These are phyloP conservation scores for Yarrowia yakushimensis DNA, from an alignment of 805 yeast genomes.

Conservation along the genomic window DNA sequence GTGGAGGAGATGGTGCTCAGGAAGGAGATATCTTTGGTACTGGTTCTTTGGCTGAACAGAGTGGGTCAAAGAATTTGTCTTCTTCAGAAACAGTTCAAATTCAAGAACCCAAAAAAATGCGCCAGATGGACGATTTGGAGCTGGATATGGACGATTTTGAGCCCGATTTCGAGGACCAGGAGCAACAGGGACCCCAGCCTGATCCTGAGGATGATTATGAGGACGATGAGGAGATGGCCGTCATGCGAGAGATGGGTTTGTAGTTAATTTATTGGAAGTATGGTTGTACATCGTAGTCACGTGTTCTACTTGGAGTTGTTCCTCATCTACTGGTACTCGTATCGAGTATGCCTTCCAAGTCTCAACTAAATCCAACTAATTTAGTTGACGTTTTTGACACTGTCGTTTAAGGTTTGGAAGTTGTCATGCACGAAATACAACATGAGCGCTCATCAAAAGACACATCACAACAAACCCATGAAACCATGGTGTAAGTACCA, in stretches of 20 bases:
- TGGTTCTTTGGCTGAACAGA: background rate
- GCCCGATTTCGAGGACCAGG: background rate
- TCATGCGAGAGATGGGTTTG: constrained; percentile 7
- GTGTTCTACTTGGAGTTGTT: too few relatives aligned
- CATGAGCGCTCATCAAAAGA: background rate
- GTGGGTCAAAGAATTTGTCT: background rate
- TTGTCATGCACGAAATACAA: background rate
- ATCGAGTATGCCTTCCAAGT: too few relatives aligned
- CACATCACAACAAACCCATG: background rate
- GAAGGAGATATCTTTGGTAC: background rate
- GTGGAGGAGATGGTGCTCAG: background rate
- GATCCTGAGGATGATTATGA: background rate
- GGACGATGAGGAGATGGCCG: background rate
- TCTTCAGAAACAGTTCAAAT: too few relatives aligned
- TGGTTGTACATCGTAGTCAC: too few relatives aligned
- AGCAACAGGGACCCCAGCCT: background rate
- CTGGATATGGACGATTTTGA: background rate
- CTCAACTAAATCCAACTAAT: background rate
- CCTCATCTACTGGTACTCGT: too few relatives aligned
- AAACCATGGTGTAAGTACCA: constrained; percentile 7
- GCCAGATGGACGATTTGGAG: background rate
- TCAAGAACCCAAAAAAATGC: background rate
- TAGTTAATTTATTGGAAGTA: background rate
- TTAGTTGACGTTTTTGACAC: too few relatives aligned
- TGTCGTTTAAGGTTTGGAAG: background rate